Conservation (phyloP, 306 rosid species). For the Cucurbita pepo region DNA sequence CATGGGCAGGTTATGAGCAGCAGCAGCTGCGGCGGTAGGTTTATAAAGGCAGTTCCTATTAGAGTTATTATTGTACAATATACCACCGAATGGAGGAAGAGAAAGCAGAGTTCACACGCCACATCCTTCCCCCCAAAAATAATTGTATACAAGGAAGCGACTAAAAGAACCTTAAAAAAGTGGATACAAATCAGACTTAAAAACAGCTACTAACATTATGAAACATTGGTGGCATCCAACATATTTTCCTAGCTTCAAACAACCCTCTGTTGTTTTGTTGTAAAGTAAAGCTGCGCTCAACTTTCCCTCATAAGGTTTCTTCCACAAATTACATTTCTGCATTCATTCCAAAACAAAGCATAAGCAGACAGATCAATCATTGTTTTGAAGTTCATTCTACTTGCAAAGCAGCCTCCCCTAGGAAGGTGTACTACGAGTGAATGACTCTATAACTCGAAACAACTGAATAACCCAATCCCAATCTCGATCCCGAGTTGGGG, state of each 20-base stretch:
- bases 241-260: background rate
- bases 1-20: background rate
- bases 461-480: no score
- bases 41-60: background rate
- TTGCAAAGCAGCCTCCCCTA: no score
- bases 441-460: background rate
- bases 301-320: background rate
- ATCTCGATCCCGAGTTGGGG: no score
- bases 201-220: background rate
- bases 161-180: background rate
- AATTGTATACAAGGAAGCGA: background rate
- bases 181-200: background rate
- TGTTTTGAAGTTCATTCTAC: no score
- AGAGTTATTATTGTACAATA: background rate
- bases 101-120: background rate
- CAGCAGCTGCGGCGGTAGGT: background rate
- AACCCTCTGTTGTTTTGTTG: background rate
- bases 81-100: background rate
- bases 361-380: background rate
- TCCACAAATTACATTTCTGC: conserved; percentile 9
- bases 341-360: background rate
- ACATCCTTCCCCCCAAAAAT: background rate
- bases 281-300: background rate
- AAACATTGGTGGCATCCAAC: background rate
- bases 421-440: background rate